A percentile compares a stretch with the other conserved stretches of the same genome.
phyloP scores from a whole-genome alignment of 305 asterid species.

The Rubia peregrina region DNA sequence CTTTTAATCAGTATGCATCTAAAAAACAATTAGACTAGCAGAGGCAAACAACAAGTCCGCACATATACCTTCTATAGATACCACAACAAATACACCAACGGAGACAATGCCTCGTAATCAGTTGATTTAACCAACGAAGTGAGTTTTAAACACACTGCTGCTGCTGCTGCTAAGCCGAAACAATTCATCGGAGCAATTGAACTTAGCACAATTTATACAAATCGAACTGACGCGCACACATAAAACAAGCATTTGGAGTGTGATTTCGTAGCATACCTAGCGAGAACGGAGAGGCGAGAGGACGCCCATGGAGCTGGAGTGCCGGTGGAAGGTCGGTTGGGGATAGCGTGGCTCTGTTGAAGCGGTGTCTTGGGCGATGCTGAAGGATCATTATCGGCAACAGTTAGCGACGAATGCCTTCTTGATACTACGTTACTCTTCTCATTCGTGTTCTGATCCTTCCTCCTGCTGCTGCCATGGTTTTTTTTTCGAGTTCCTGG shows the following conservation, averaged over 20 bases:
- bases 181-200: not conserved
- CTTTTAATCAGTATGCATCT: not conserved
- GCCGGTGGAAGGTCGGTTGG: conserved; percentile 74
- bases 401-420: not conserved
- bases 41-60: not conserved
- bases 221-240: not conserved
- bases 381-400: conserved; percentile 8
- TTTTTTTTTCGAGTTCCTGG: conserved; percentile 55
- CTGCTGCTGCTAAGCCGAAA: not conserved
- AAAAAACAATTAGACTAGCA: not conserved
- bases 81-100: not conserved
- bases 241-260: not conserved
- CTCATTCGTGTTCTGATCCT: conserved; percentile 24
- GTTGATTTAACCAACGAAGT: not conserved
- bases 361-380: conserved; percentile 40
- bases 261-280: conserved; percentile 37
- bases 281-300: conserved; percentile 78
- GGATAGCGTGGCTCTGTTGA: conserved; percentile 43
- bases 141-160: not conserved
- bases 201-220: not conserved
- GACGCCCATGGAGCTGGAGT: conserved; percentile 87
- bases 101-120: not conserved
- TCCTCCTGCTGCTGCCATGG: conserved; percentile 27
- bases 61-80: not conserved
- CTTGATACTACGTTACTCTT: conserved; percentile 13